Percentiles rank a stretch among this genome's conserved stretches.
phyloP scores from a whole-genome alignment of 257 asterid genomes.

The Asclepias syriaca region DNA sequence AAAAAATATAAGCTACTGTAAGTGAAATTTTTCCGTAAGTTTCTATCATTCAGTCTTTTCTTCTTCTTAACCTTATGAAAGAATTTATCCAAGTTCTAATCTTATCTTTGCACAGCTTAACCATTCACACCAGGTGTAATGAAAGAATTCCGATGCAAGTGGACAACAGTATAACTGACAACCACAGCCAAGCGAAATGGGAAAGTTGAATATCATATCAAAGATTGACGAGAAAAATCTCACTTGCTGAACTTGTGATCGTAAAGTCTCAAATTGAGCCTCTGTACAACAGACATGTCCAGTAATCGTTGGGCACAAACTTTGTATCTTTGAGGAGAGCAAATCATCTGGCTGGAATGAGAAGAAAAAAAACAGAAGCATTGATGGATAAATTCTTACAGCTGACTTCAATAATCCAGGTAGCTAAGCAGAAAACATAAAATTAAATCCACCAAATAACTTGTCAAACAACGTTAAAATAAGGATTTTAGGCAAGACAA shows the following conservation, averaged over 20 bases:
- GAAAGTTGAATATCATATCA: neutral
- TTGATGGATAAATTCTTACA: constrained; percentile 9
- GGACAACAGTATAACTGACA: neutral
- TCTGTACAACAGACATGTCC: constrained; percentile 94
- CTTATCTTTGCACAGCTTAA: neutral
- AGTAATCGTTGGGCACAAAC: constrained; percentile 92
- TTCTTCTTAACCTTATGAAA: neutral
- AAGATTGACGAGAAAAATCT: constrained; percentile 18
- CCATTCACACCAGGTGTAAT: neutral
- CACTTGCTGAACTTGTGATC: constrained; percentile 96
- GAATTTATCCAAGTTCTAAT: neutral
- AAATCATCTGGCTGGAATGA: constrained; percentile 65
- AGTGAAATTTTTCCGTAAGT: neutral
- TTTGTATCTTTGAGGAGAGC: constrained; percentile 82
- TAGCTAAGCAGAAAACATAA: neutral
- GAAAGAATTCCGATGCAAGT: neutral
- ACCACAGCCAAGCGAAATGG: constrained; percentile 5
- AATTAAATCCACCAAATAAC: neutral
- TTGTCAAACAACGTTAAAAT: neutral
- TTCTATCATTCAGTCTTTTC: neutral
- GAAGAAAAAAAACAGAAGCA: constrained; percentile 4
- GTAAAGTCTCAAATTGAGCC: constrained; percentile 69
- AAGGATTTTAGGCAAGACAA: neutral
- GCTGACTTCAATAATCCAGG: neutral
- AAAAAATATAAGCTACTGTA: neutral